These are phyloP conservation scores for Salix purpurea DNA, from an alignment of 345 rosid species.

Conservation along the genomic window DNA sequence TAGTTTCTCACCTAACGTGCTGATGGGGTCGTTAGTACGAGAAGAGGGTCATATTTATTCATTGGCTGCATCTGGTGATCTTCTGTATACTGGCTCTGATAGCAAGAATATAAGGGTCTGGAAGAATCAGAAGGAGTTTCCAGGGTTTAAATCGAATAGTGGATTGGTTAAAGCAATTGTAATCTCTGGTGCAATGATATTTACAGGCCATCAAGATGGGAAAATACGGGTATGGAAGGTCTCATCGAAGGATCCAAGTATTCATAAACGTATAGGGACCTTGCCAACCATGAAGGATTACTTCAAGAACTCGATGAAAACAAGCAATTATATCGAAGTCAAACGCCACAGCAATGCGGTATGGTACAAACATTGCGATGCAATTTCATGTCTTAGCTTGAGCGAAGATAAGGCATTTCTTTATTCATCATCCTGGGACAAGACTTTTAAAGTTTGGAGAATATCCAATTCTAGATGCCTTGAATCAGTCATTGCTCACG, in stretches of 20 bases:
- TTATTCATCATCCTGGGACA: slow-evolving; percentile 89
- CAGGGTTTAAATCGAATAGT: slow-evolving; percentile 73
- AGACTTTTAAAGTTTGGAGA: slow-evolving; percentile 83
- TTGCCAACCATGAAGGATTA: slow-evolving; percentile 62
- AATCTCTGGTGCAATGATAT: slow-evolving; percentile 55
- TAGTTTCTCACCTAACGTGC: slow-evolving; percentile 37
- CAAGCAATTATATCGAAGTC: slow-evolving; percentile 53
- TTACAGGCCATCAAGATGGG: slow-evolving; percentile 91
- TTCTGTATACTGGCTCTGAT: slow-evolving; percentile 82
- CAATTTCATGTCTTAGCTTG: slow-evolving; percentile 68
- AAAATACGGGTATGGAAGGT: slow-evolving; percentile 77
- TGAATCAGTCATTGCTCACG: slow-evolving; percentile 73
- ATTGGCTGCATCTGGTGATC: slow-evolving; percentile 57
- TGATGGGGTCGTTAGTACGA: slow-evolving; percentile 74
- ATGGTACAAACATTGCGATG: slow-evolving; percentile 68
- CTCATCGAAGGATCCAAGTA: slow-evolving; percentile 39
- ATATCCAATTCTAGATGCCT: slow-evolving; percentile 60
- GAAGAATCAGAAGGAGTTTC: slow-evolving; percentile 68
- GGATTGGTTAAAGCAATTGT: slow-evolving; percentile 84
- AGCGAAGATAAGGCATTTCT: slow-evolving; percentile 57
- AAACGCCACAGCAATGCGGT: slow-evolving; percentile 36
- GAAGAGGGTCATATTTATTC: slow-evolving; percentile 93
- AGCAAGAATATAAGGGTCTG: slow-evolving; percentile 88
- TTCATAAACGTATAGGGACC: slow-evolving; percentile 60
- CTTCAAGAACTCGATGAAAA: slow-evolving; percentile 50